Evolutionary conservation across 2,329 filamentous ascomycete genomes (phyloP).

Genomic region (Aureobasidium vineae): DNA sequence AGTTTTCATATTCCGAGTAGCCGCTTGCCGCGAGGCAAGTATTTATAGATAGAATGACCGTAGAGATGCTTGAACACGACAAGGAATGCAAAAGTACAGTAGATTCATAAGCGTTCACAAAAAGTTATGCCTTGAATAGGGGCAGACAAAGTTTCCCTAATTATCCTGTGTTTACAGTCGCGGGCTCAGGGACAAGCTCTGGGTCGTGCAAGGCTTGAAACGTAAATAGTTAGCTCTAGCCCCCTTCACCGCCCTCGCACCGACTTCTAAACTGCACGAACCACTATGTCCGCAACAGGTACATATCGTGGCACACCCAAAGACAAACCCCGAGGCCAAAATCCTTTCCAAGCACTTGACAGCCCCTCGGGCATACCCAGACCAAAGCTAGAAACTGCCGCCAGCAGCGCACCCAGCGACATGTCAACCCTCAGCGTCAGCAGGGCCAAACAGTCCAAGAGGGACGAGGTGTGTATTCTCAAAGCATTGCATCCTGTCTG

Average conservation of each 20-base stretch:
- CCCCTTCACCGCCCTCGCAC: conserved; percentile 23
- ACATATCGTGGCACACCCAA: conserved; percentile 72
- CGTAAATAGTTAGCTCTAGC: conserved; percentile 22
- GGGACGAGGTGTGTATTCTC: conserved; percentile 75
- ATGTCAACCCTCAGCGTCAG: conserved; percentile 83
- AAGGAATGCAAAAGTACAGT: not conserved
- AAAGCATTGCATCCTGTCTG: not conserved
- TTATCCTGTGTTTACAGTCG: conserved; percentile 15
- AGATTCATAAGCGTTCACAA: not conserved
- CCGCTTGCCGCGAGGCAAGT: not conserved
- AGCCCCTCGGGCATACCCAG: conserved; percentile 67
- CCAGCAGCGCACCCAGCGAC: conserved; percentile 55
- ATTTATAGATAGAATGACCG: not conserved
- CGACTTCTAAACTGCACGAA: conserved; percentile 32
- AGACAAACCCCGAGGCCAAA: conserved; percentile 58
- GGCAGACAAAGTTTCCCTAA: conserved; percentile 14
- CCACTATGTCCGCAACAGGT: conserved; percentile 58
- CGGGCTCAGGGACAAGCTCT: conserved; percentile 8
- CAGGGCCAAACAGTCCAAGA: conserved; percentile 92
- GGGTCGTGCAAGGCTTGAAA: not conserved
- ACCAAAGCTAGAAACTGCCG: conserved; percentile 63
- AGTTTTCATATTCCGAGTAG: not conserved
- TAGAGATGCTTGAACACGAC: not conserved
- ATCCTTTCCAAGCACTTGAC: conserved; percentile 55
- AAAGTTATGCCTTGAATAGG: not conserved